Conservation (phyloP, 345 rosid species). For the Citrus reticulata region DNA sequence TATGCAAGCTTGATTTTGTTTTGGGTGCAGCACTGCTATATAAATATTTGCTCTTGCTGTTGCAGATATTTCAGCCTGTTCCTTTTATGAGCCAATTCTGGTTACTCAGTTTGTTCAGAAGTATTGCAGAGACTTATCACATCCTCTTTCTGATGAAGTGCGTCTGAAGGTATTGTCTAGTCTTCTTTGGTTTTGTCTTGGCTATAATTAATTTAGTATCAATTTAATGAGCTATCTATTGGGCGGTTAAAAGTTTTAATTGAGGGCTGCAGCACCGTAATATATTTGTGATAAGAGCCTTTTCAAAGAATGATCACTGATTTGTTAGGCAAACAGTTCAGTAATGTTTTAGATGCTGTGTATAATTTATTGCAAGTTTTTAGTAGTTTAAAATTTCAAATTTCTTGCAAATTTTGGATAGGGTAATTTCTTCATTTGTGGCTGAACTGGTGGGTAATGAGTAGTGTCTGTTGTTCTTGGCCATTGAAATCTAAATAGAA, state of each 20-base stretch:
- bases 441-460: neutral
- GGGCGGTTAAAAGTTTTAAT: neutral
- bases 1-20: neutral
- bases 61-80: conserved; percentile 70
- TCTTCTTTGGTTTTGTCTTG: neutral
- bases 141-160: conserved; percentile 53
- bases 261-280: neutral
- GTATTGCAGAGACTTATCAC: conserved; percentile 22
- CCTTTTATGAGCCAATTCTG: conserved; percentile 63
- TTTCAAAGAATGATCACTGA: neutral
- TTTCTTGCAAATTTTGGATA: neutral
- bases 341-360: neutral
- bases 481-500: neutral
- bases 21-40: neutral
- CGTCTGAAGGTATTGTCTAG: conserved; percentile 43
- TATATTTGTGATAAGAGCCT: neutral
- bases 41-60: neutral
- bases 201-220: neutral
- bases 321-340: neutral
- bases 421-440: neutral
- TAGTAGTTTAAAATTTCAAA: neutral
- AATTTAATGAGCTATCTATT: neutral
- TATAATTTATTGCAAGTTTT: neutral
- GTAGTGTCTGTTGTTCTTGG: no score
- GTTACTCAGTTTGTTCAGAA: conserved; percentile 50